Evolutionary conservation across 2,329 filamentous ascomycete genomes (phyloP).

Genomic region (Fusarium abutilonis): DNA sequence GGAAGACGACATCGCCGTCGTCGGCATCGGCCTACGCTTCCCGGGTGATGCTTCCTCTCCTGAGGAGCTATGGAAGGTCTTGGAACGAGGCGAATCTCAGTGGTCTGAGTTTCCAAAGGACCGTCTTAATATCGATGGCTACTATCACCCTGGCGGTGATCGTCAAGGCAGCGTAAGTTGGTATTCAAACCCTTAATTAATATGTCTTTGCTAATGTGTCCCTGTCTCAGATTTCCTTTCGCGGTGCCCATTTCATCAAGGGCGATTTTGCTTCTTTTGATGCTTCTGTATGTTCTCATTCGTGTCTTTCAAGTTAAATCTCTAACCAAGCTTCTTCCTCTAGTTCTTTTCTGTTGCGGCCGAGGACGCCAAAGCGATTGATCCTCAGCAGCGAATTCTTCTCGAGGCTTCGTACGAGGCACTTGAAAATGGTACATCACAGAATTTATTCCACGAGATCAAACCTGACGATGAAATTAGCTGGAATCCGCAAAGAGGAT

Average conservation of each 20-base stretch:
- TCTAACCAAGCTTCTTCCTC: constrained; percentile 7
- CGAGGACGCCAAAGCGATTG: constrained; percentile 62
- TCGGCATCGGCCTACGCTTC: constrained; percentile 63
- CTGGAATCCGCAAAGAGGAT: constrained; percentile 56
- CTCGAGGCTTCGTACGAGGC: constrained; percentile 63
- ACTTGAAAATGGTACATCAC: constrained; percentile 57
- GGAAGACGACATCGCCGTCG: constrained; percentile 60
- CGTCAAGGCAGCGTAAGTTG: constrained; percentile 59
- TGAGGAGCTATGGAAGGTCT: constrained; percentile 60
- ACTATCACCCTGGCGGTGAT: constrained; percentile 62
- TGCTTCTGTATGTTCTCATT: constrained; percentile 54
- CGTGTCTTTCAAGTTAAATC: neutral
- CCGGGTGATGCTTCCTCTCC: constrained; percentile 59
- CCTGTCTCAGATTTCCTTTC: constrained; percentile 55
- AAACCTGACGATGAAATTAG: constrained; percentile 40
- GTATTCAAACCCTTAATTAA: neutral
- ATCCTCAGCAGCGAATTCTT: constrained; percentile 63
- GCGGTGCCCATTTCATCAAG: constrained; percentile 62
- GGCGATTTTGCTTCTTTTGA: constrained; percentile 60
- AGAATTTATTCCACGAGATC: neutral
- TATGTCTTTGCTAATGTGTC: constrained; percentile 15
- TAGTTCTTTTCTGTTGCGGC: constrained; percentile 63
- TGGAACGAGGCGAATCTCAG: constrained; percentile 55
- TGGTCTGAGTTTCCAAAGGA: constrained; percentile 61
- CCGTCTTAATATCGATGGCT: constrained; percentile 63